Base-by-base conservation (phyloP, 2,329 filamentous ascomycete species). In the Akanthomyces dipterigenus region DNA sequence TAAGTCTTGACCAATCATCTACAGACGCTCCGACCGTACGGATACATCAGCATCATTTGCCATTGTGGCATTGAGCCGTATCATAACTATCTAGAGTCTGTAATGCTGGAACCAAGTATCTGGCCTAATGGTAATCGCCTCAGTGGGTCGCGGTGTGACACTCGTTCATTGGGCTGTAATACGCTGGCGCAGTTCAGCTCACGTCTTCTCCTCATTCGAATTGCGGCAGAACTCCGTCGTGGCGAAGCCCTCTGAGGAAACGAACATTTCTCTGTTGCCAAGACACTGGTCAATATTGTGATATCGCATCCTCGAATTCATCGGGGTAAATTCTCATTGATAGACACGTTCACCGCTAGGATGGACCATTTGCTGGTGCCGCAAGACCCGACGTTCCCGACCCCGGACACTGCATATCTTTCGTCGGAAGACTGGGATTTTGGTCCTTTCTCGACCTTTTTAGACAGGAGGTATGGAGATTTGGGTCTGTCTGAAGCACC, bases 381-480 rank as follows among this genome's bases (percentile, higher is more conserved):
- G 22, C 55, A 45, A 8, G 64, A 66, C 40, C 65, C 67, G 9
- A 64, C 65, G 1, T 51, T 61, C 18, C 56, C 55, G 28, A 55
- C 55, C 20, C 55, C 43, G n/a, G 60, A 57, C 28, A 67, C 65
- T 43, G 65, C 65, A 1, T 72, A 68, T 45, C 63, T 70, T 2
- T 68, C 66, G 53, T 40, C 48, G 8, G 60, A 67, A 8, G 48
- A 56, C 5, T 72, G 72, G 64, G 68, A 72, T 57, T 64, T 67
- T 7, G 66, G 67, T 24, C 59, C 64, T 1, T 74, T 69, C 24
- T 54, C 65, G 22, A 66, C 62, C 4, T 73, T 71, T 55, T 63
- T 67, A 8, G 34, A 62, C 7, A 63, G 67, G 5, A 66, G 62
- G 28, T 63, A 65, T 14, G 64, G 55, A 24, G 40, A 58, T 2